phyloP scores from a whole-genome alignment of 1,284 basidiomycete genomes.

The Malassezia pachydermatis region DNA sequence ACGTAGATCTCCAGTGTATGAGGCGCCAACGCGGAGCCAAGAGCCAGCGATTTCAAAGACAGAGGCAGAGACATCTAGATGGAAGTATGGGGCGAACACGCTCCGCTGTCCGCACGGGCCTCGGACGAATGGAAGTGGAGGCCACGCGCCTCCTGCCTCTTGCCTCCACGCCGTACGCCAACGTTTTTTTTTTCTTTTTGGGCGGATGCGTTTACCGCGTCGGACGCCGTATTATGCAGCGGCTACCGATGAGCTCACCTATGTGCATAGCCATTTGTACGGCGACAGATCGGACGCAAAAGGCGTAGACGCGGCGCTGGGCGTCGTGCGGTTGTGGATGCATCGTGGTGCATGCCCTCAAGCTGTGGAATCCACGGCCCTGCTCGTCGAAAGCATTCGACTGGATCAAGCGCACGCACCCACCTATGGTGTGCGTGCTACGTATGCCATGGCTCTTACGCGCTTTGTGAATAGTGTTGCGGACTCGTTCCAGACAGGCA shows the following conservation, averaged over 20 bases:
- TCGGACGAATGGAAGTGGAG: too few species aligned
- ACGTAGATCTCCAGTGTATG: slow-evolving; percentile 75
- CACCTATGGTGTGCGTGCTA: slow-evolving; percentile 22
- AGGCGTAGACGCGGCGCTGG: slow-evolving; percentile 13
- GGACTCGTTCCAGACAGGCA: slow-evolving; percentile 77
- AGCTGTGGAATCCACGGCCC: slow-evolving; percentile 39
- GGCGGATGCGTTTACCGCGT: slow-evolving; percentile 17
- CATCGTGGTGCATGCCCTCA: slow-evolving; percentile 38
- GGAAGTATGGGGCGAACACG: not conserved
- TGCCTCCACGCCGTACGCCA: too few species aligned
- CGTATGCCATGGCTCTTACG: slow-evolving; percentile 33
- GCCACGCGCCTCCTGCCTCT: too few species aligned
- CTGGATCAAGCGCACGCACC: slow-evolving; percentile 23
- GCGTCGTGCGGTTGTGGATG: slow-evolving; percentile 35
- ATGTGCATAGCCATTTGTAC: slow-evolving; percentile 10
- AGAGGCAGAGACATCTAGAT: slow-evolving; percentile 69
- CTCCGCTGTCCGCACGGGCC: too few species aligned
- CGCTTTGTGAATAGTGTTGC: slow-evolving; percentile 70
- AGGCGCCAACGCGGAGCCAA: slow-evolving; percentile 60
- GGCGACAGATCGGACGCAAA: not conserved
- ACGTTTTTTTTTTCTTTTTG: too few species aligned
- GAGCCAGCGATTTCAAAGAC: slow-evolving; percentile 60
- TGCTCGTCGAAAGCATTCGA: slow-evolving; percentile 29
- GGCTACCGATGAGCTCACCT: slow-evolving; percentile 4
- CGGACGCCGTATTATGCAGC: slow-evolving; percentile 16